Evolutionary conservation across 225 moss, liverwort and hornwort species (phyloP), one percentile per base, ranked within the genome.

Genomic region (Bryum argenteum): DNA sequence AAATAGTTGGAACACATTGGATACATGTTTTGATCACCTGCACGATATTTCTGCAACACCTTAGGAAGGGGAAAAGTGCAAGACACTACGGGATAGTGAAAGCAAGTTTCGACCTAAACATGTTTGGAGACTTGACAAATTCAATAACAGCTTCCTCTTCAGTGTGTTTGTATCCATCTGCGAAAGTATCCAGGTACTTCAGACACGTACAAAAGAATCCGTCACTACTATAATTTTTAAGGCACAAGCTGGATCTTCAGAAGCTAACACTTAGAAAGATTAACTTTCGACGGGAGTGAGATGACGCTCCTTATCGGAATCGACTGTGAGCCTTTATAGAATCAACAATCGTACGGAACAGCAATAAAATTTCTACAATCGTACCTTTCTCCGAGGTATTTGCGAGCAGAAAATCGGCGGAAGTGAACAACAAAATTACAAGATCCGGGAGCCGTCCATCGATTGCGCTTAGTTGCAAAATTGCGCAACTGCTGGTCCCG

Each of bases 61-160:
- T n/a, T n/a, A n/a, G n/a, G n/a, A n/a, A n/a, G n/a, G n/a, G n/a
- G 18, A 20, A 55, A 37, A 44, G 64, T 3, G 54, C 42, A 55
- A 7, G 12, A 15, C 41, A 63, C 54, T 16, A 77, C 17, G 14
- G 14, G 13, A 21, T 40, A 41, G 48, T n/a, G 11, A 44, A 52
- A 17, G 11, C 18, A 22, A 58, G n/a, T 20, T 37, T 51, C 33
- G 84, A 89, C 94, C 88, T 94, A 73, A 90, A 91, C 79, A 83
- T 82, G 72, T 94, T 91, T 69, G 90, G 85, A 66, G 90, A 82
- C 74, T 87, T 94, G 70, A 94, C 91, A 71, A 90, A 94, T 75
- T 94, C 94, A 42, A 91, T 85, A 3, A 94, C 87, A 72, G 94
- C 89, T 77, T 90, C 90, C 62, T 91, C 91, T 71, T 90, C 91